Percentiles rank a stretch among this genome's conserved stretches.
phyloP scores from a whole-genome alignment of 257 asterid species.

The Thymus mandschuricus region DNA sequence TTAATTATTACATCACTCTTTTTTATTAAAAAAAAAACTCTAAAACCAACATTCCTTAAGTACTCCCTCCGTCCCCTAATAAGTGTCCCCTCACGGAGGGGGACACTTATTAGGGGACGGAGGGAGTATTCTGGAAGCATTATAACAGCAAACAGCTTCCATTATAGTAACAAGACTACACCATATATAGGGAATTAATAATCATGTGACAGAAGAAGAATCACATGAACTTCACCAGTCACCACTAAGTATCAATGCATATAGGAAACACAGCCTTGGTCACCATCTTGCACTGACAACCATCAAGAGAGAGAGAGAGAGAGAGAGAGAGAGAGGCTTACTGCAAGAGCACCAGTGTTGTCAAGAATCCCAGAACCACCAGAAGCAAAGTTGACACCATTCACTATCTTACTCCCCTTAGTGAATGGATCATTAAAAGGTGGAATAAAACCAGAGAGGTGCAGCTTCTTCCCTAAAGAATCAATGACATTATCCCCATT shows the following conservation, averaged over 20 bases:
- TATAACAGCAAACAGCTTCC: not conserved
- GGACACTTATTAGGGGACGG: no score
- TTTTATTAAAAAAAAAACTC: not conserved
- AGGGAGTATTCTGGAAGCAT: not conserved
- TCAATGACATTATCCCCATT: constrained; percentile 71
- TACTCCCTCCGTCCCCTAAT: no score
- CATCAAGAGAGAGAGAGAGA: not conserved
- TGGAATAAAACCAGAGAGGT: constrained; percentile 54
- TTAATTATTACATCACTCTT: no score
- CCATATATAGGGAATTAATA: not conserved
- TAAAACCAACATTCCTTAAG: not conserved
- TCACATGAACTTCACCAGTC: constrained; percentile 21
- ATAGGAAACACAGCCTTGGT: not conserved
- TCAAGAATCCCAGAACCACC: constrained; percentile 89
- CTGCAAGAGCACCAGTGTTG: constrained; percentile 59
- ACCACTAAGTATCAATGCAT: not conserved
- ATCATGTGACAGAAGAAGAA: constrained; percentile 15
- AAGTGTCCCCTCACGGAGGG: no score
- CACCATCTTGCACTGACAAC: constrained; percentile 5
- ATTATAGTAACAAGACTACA: not conserved
- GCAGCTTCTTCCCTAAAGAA: constrained; percentile 51
- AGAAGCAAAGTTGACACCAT: constrained; percentile 77
- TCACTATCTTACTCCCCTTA: constrained; percentile 48
- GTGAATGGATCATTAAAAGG: constrained; percentile 71
- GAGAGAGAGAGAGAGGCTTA: constrained; percentile 38